These are phyloP conservation scores for Astraeus odoratus DNA, from an alignment of 768 basidiomycete species.

Conservation along the genomic window DNA sequence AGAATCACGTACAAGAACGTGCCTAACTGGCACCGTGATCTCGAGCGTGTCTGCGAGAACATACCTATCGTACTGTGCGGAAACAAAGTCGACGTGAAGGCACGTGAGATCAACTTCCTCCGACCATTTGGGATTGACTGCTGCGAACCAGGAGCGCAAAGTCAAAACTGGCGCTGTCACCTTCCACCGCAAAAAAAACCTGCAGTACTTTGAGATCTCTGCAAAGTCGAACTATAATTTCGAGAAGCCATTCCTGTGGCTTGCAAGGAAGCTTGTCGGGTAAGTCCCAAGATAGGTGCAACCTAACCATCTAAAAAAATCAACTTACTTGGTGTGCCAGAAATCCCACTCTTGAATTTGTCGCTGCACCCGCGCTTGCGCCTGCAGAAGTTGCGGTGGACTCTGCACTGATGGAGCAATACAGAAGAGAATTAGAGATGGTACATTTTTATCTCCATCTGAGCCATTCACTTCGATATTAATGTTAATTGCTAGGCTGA, in stretches of 20 bases:
- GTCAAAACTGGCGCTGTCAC: constrained; percentile 98
- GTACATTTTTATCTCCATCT: constrained; percentile 31
- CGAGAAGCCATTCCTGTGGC: constrained; percentile 99
- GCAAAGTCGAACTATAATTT: constrained; percentile 99
- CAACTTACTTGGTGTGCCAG: constrained; percentile 32
- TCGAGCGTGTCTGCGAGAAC: constrained; percentile 99
- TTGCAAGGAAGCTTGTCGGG: constrained; percentile 97
- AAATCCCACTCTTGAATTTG: constrained; percentile 85
- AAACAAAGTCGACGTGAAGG: constrained; percentile 99
- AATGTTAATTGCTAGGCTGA: constrained; percentile 53
- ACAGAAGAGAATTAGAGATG: constrained; percentile 67
- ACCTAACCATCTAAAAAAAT: background rate
- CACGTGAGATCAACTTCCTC: constrained; percentile 28
- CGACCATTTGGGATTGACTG: constrained; percentile 5
- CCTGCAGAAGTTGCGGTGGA: constrained; percentile 92
- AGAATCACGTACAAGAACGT: constrained; percentile 99
- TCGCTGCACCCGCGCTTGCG: constrained; percentile 91
- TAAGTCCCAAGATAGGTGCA: constrained; percentile 35
- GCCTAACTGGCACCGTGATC: constrained; percentile 99
- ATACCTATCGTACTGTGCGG: constrained; percentile 99
- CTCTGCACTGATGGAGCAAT: constrained; percentile 65
- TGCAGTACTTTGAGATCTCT: constrained; percentile 99
- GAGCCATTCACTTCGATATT: constrained; percentile 1
- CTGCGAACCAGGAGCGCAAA: constrained; percentile 79
- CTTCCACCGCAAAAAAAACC: constrained; percentile 99